Conservation (phyloP, 1,284 basidiomycete genomes). For the Microbotryomycetes sp. region DNA sequence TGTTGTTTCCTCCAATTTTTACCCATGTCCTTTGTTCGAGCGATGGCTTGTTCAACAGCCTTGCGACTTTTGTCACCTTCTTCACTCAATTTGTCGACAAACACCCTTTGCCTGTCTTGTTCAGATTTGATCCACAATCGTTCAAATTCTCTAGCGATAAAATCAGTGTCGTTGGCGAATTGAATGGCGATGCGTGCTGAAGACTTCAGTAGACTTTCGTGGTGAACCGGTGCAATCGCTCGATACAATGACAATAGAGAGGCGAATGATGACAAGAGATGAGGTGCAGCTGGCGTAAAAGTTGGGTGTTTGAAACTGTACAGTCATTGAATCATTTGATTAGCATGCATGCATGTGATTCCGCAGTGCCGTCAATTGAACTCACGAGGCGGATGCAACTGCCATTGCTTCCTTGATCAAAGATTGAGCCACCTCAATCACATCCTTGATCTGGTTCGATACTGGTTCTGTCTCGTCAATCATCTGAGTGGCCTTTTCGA, state of each 20-base stretch:
- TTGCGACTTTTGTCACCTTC: not conserved
- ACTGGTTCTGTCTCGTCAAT: constrained; percentile 20
- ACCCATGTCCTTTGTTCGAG: constrained; percentile 19
- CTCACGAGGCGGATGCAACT: constrained; percentile 34
- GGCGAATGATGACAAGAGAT: constrained; percentile 54
- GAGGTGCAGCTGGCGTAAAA: constrained; percentile 24
- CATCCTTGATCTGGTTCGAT: constrained; percentile 45
- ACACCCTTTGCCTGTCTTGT: constrained; percentile 4
- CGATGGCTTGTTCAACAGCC: constrained; percentile 20
- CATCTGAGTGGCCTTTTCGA: too few species aligned
- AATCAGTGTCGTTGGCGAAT: constrained; percentile 79
- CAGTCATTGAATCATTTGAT: too few species aligned
- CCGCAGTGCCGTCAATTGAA: too few species aligned
- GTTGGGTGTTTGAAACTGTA: constrained; percentile 31
- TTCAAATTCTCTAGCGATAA: constrained; percentile 49
- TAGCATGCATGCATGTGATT: too few species aligned
- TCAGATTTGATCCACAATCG: constrained; percentile 43
- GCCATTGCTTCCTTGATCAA: constrained; percentile 35
- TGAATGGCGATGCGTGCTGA: constrained; percentile 62
- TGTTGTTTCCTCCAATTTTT: constrained; percentile 28
- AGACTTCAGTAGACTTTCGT: constrained; percentile 51
- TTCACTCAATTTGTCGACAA: not conserved
- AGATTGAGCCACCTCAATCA: constrained; percentile 56
- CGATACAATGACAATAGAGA: constrained; percentile 73
- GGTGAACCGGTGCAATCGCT: constrained; percentile 69